These are phyloP conservation scores for Colletotrichum sublineola DNA, from an alignment of 2,329 filamentous ascomycete species.

Conservation along the genomic window DNA sequence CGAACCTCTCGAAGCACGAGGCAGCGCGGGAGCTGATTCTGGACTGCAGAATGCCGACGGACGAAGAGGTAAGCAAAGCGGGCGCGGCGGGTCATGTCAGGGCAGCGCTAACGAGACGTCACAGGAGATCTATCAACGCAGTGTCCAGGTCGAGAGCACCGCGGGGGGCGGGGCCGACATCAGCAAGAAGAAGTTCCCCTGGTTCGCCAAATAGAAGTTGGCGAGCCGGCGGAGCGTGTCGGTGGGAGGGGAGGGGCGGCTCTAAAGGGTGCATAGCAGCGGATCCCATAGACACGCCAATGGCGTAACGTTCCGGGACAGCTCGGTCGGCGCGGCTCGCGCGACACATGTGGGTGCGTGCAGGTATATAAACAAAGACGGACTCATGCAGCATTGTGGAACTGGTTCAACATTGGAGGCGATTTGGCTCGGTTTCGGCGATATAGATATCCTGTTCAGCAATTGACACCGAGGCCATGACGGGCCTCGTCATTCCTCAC, in stretches of 20 bases:
- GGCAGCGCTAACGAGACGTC: conserved; percentile 45
- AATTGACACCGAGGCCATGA: conserved; percentile 35
- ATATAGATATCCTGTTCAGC: conserved; percentile 42
- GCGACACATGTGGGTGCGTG: conserved; percentile 29
- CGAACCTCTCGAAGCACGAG: conserved; percentile 77
- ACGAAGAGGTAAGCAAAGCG: conserved; percentile 81
- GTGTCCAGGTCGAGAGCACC: conserved; percentile 68
- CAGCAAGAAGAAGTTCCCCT: conserved; percentile 75
- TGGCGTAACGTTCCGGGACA: conserved; percentile 22
- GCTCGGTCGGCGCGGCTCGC: conserved; percentile 1
- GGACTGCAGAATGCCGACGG: conserved; percentile 83
- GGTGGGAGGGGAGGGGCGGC: conserved; percentile 4
- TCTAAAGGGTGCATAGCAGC: conserved; percentile 11
- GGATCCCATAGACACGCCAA: conserved; percentile 9
- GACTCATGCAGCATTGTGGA: conserved; percentile 30
- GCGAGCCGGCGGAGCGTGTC: conserved; percentile 21
- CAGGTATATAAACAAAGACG: conserved; percentile 31
- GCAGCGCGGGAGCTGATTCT: conserved; percentile 80
- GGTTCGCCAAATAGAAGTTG: conserved; percentile 67
- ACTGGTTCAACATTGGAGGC: conserved; percentile 30
- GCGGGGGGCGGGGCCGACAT: conserved; percentile 61
- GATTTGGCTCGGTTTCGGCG: conserved; percentile 40
- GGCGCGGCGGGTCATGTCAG: not conserved
- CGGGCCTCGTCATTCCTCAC: conserved; percentile 27
- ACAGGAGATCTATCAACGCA: conserved; percentile 75